A percentile compares a stretch with the other conserved stretches of the same genome.
Conservation (phyloP, 2,329 filamentous ascomycete species). For the Fusarium devonianum region DNA sequence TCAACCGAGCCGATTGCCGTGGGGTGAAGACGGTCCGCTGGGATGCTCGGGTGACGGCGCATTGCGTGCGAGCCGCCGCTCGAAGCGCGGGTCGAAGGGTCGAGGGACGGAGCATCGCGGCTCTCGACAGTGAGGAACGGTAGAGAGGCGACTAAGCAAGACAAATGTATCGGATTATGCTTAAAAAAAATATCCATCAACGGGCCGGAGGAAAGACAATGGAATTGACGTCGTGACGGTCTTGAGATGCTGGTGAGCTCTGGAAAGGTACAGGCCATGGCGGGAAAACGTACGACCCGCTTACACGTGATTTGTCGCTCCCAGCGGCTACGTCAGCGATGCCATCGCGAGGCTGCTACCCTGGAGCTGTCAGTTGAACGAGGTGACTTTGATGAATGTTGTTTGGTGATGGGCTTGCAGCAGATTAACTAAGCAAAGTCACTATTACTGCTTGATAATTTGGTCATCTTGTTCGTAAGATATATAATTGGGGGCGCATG, state of each 20-base stretch:
- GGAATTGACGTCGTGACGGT: conserved; percentile 12
- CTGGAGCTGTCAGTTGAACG: conserved; percentile 11
- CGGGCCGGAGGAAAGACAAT: not conserved
- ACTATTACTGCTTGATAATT: too few species aligned
- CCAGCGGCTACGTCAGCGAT: conserved; percentile 27
- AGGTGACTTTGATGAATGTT: too few species aligned
- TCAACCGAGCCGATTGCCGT: conserved; percentile 45
- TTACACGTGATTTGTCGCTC: conserved; percentile 15
- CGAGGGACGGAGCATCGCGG: conserved; percentile 43
- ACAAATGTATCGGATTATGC: not conserved
- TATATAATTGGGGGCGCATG: too few species aligned
- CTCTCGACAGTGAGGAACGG: conserved; percentile 8
- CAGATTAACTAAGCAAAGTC: too few species aligned
- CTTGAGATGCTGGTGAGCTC: conserved; percentile 4
- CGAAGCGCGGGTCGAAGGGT: conserved; percentile 44
- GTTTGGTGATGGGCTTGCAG: too few species aligned
- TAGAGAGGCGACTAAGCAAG: conserved; percentile 1
- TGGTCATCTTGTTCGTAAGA: too few species aligned
- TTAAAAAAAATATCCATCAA: conserved; percentile 12
- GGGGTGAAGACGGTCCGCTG: conserved; percentile 44
- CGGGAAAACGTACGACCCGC: conserved; percentile 34
- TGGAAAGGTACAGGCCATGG: conserved; percentile 12
- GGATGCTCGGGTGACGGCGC: conserved; percentile 28
- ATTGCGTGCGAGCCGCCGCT: conserved; percentile 34
- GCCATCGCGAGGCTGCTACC: conserved; percentile 26